phyloP scores from a whole-genome alignment of 768 basidiomycete species.

The Exidia glandulosa region DNA sequence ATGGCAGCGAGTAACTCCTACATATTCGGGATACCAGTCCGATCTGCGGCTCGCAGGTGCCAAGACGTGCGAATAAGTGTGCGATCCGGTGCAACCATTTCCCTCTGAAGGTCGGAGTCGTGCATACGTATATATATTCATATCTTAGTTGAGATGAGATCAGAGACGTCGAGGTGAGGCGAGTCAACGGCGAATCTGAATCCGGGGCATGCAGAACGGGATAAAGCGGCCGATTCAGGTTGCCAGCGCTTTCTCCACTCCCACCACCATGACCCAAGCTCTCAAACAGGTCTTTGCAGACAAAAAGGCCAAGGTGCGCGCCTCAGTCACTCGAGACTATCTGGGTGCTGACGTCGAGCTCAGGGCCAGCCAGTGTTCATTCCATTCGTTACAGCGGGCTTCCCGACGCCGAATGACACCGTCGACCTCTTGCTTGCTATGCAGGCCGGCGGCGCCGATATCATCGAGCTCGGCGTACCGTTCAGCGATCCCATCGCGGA shows the following conservation, averaged over 20 bases:
- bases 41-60: too few species aligned
- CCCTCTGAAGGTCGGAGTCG: too few species aligned
- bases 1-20: too few species aligned
- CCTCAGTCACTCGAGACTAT: background rate
- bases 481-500: constrained; percentile 97
- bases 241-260: background rate
- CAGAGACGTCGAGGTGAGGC: too few species aligned
- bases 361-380: constrained; percentile 55
- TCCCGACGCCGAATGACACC: constrained; percentile 67
- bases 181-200: background rate
- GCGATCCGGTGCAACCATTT: too few species aligned
- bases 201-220: background rate
- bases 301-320: constrained; percentile 45
- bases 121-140: too few species aligned
- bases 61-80: too few species aligned
- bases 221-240: background rate
- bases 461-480: constrained; percentile 91
- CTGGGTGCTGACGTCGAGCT: background rate
- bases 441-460: constrained; percentile 86
- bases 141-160: too few species aligned
- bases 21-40: too few species aligned
- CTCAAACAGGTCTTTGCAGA: constrained; percentile 57
- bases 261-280: constrained; percentile 46
- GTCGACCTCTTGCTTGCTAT: constrained; percentile 84
- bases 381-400: constrained; percentile 93